A percentile compares a stretch with the other conserved stretches of the same genome.
These are phyloP conservation scores for Chlorella sp. DNA, from an alignment of 139 green algal genomes.

Conservation along the genomic window DNA sequence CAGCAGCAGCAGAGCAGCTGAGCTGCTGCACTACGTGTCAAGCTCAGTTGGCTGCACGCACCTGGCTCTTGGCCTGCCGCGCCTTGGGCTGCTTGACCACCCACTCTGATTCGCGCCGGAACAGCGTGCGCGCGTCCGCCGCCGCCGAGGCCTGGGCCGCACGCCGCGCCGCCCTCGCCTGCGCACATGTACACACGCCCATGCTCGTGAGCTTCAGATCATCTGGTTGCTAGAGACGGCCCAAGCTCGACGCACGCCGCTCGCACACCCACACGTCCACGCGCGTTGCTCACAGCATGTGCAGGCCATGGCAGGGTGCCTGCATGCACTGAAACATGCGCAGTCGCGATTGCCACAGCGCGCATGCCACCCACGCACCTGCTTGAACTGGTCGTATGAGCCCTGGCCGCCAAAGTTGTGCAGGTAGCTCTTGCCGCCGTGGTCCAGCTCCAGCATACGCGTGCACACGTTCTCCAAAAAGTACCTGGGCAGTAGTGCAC, in stretches of 20 bases:
- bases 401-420: conserved; percentile 55
- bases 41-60: conserved; percentile 25
- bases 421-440: conserved; percentile 37
- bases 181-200: too few relatives aligned
- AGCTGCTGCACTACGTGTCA: background rate
- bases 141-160: too few relatives aligned
- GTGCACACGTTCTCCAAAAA: conserved; percentile 70
- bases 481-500: conserved; percentile 17
- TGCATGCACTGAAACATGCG: too few relatives aligned
- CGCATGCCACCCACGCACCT: too few relatives aligned
- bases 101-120: conserved; percentile 72
- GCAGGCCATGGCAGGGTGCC: too few relatives aligned
- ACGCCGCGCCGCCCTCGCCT: too few relatives aligned
- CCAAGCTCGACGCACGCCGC: too few relatives aligned
- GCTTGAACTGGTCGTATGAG: conserved; percentile 48
- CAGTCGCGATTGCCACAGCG: too few relatives aligned
- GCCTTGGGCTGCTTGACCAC: conserved; percentile 73
- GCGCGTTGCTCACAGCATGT: too few relatives aligned
- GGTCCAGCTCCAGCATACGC: conserved; percentile 69
- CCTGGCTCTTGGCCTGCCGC: conserved; percentile 32
- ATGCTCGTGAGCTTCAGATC: too few relatives aligned
- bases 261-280: too few relatives aligned
- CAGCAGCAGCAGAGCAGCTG: background rate
- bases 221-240: too few relatives aligned
- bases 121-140: conserved; percentile 49